Conservation (phyloP, 2,329 filamentous ascomycete genomes). For the Hortaea werneckii region DNA sequence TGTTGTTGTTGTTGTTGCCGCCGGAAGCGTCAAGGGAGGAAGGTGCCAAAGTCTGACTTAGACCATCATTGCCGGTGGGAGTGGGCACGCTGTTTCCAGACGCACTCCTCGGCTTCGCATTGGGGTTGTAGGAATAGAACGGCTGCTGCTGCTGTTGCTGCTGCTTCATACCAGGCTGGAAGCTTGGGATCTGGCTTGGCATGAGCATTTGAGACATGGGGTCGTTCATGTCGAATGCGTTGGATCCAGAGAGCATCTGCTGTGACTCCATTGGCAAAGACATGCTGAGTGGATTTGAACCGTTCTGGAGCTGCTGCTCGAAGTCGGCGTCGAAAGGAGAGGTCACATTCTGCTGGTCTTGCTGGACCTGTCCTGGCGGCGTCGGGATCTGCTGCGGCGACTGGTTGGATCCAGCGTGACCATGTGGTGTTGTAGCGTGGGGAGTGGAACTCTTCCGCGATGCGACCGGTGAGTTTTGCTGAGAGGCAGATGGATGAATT, state of each 20-base stretch:
- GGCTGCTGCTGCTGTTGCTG: constrained; percentile 26
- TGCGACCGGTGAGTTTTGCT: constrained; percentile 10
- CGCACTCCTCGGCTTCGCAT: constrained; percentile 24
- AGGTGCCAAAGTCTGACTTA: constrained; percentile 32
- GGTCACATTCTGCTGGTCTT: not conserved
- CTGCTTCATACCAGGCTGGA: constrained; percentile 31
- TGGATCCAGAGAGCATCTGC: constrained; percentile 32
- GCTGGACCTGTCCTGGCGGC: constrained; percentile 17
- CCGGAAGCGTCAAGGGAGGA: constrained; percentile 23
- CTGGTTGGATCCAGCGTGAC: constrained; percentile 2
- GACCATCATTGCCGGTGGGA: constrained; percentile 22
- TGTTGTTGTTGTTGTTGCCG: constrained; percentile 6
- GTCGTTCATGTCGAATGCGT: constrained; percentile 1
- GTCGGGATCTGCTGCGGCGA: constrained; percentile 14
- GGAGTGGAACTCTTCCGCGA: constrained; percentile 15
- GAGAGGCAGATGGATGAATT: constrained; percentile 13
- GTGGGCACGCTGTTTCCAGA: constrained; percentile 14
- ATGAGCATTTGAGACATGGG: constrained; percentile 26
- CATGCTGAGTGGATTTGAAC: constrained; percentile 35
- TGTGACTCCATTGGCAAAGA: constrained; percentile 44
- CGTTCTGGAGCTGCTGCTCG: constrained; percentile 5
- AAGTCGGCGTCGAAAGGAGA: constrained; percentile 5
- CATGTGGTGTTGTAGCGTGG: constrained; percentile 10
- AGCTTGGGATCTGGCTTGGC: not conserved
- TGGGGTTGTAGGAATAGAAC: constrained; percentile 37